A percentile compares a stretch with the other conserved stretches of the same genome.
phyloP scores from a whole-genome alignment of 495 filamentous ascomycete genomes.

The Emericellopsis terricola region DNA sequence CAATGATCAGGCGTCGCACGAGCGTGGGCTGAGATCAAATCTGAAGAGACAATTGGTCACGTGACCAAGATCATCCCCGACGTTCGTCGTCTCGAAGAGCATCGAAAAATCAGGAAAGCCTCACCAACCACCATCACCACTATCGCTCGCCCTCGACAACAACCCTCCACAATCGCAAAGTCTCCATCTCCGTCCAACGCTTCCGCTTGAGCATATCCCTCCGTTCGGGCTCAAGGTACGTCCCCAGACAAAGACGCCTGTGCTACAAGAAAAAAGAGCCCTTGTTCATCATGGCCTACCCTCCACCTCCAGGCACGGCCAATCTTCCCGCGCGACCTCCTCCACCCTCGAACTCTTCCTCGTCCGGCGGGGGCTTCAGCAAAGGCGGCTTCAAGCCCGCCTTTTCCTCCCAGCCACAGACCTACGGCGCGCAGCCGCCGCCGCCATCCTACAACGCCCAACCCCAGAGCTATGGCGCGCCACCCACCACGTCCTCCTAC shows the following conservation, averaged over 20 bases:
- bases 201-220: too few relatives aligned
- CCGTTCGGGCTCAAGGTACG: slow-evolving; percentile 33
- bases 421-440: slow-evolving; percentile 10
- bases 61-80: too few relatives aligned
- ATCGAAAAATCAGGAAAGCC: background rate
- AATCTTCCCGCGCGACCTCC: slow-evolving; percentile 71
- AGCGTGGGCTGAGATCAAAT: too few relatives aligned
- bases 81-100: background rate
- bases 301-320: slow-evolving; percentile 75
- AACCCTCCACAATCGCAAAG: background rate
- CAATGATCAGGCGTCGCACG: too few relatives aligned
- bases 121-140: too few relatives aligned
- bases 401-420: slow-evolving; percentile 23
- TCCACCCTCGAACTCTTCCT: slow-evolving; percentile 34
- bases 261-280: slow-evolving; percentile 27
- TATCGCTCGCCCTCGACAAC: too few relatives aligned
- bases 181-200: background rate
- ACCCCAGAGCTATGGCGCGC: slow-evolving; percentile 13
- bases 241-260: slow-evolving; percentile 13
- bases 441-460: slow-evolving; percentile 14
- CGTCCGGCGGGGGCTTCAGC: slow-evolving; percentile 38
- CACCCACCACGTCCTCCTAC: too few relatives aligned
- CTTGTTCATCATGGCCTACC: slow-evolving; percentile 83
- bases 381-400: slow-evolving; percentile 38
- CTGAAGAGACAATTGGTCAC: too few relatives aligned